Percentiles rank a stretch among this genome's conserved stretches.
These are phyloP conservation scores for Jimgerdemannia lactiflua DNA, from an alignment of 192 early-diverging fungal genomes.

Conservation along the genomic window DNA sequence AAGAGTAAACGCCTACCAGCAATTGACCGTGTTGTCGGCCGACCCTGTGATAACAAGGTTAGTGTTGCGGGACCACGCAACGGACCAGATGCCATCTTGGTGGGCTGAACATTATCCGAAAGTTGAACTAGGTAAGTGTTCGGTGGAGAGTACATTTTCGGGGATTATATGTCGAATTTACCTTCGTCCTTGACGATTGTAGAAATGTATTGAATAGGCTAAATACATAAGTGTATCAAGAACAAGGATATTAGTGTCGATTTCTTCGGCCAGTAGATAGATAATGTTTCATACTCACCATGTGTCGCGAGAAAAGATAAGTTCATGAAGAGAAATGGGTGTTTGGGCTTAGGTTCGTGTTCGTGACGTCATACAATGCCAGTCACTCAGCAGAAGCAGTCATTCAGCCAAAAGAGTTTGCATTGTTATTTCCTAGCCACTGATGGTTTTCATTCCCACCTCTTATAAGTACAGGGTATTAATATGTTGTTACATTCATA, in stretches of 20 bases:
- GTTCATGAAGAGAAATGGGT: too few relatives aligned
- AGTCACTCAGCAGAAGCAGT: too few relatives aligned
- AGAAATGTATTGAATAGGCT: constrained; percentile 54
- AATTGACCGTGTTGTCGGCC: constrained; percentile 74
- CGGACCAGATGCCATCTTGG: constrained; percentile 79
- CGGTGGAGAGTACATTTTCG: neutral
- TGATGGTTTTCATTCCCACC: too few relatives aligned
- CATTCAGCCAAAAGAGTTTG: too few relatives aligned
- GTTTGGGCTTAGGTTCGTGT: too few relatives aligned
- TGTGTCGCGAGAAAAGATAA: neutral
- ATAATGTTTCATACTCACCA: neutral
- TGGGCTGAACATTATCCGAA: constrained; percentile 53
- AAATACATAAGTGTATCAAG: neutral
- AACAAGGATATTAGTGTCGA: neutral
- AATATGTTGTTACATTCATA: too few relatives aligned
- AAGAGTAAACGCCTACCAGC: constrained; percentile 55
- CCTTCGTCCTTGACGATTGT: constrained; percentile 43
- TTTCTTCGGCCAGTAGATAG: neutral
- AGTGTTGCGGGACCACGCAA: constrained; percentile 68
- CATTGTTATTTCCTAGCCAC: too few relatives aligned
- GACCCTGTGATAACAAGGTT: constrained; percentile 74
- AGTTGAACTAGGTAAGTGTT: neutral
- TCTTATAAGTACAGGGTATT: too few relatives aligned
- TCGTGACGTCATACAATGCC: too few relatives aligned
- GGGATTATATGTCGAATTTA: constrained; percentile 3